phyloP scores from a whole-genome alignment of 345 rosid species.

The Heritiera fomes region DNA sequence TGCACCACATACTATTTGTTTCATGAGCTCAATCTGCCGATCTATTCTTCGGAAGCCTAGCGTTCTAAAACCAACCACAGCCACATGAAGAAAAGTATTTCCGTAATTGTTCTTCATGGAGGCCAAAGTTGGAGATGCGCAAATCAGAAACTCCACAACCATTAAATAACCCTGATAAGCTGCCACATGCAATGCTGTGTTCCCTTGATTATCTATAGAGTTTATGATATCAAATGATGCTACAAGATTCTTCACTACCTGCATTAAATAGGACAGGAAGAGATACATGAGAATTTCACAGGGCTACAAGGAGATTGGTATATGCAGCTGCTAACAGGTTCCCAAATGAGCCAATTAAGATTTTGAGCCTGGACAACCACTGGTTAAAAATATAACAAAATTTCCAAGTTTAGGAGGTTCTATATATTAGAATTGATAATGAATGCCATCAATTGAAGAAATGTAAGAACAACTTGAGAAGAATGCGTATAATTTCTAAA shows the following conservation, averaged over 20 bases:
- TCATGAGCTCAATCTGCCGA: slow-evolving; percentile 69
- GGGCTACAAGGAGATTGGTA: neutral
- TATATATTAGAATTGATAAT: too few species aligned
- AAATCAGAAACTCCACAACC: slow-evolving; percentile 57
- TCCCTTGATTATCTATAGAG: slow-evolving; percentile 64
- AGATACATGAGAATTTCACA: neutral
- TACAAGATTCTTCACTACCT: slow-evolving; percentile 63
- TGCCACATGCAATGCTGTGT: slow-evolving; percentile 82
- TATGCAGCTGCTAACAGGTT: neutral
- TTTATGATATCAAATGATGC: slow-evolving; percentile 48
- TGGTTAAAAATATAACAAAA: too few species aligned
- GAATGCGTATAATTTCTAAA: neutral
- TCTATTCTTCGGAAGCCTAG: slow-evolving; percentile 79
- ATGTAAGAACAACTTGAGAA: too few species aligned
- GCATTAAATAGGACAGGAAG: slow-evolving; percentile 27
- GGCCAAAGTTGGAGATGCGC: slow-evolving; percentile 46
- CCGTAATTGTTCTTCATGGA: slow-evolving; percentile 54
- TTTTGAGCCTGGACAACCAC: neutral
- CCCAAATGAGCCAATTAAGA: neutral
- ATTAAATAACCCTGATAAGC: slow-evolving; percentile 72
- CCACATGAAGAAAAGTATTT: slow-evolving; percentile 83
- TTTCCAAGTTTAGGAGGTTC: neutral
- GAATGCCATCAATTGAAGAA: neutral
- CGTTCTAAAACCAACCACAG: slow-evolving; percentile 72
- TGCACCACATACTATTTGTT: slow-evolving; percentile 45